A percentile compares a stretch with the other conserved stretches of the same genome.
Evolutionary conservation across 2,329 filamentous ascomycete species (phyloP).

Genomic region (Aspergillus uvarum): DNA sequence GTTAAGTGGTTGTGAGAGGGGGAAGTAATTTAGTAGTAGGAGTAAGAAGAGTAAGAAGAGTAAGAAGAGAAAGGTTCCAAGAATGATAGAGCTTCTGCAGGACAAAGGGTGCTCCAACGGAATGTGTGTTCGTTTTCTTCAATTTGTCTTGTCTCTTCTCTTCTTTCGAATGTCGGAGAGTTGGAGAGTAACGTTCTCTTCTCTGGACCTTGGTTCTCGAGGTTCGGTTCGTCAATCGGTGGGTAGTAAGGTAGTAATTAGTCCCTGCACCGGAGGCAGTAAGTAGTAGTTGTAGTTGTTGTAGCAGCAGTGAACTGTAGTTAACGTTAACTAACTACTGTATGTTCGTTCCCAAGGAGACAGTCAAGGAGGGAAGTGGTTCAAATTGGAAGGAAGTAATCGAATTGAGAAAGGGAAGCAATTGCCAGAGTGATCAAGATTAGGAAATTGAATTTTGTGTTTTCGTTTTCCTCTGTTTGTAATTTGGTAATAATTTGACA

Average conservation of each 20-base stretch:
- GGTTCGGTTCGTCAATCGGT: too few species aligned
- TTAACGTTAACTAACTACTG: not conserved
- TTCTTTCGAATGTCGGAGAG: not conserved
- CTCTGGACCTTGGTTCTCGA: too few species aligned
- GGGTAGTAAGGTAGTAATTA: too few species aligned
- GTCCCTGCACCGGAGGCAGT: too few species aligned
- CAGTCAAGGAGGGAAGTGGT: conserved; percentile 7
- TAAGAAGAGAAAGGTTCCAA: conserved; percentile 15
- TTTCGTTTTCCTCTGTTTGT: conserved; percentile 42
- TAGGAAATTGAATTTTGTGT: conserved; percentile 32
- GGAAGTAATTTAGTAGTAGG: not conserved
- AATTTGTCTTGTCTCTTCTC: conserved; percentile 1
- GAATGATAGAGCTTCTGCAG: conserved; percentile 17
- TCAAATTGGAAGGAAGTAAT: conserved; percentile 13
- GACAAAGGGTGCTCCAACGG: conserved; percentile 21
- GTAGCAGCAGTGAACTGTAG: too few species aligned
- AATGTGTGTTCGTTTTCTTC: conserved; percentile 13
- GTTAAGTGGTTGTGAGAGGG: conserved; percentile 12
- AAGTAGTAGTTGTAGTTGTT: too few species aligned
- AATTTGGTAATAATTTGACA: conserved; percentile 26
- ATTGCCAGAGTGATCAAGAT: conserved; percentile 6
- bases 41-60: not conserved
- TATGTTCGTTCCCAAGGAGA: conserved; percentile 10
- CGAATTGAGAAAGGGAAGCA: conserved; percentile 18
- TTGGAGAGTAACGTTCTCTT: too few species aligned